Evolutionary conservation across 1,284 basidiomycete genomes (phyloP).

Genomic region (Kalmanozyma brasiliensis): DNA sequence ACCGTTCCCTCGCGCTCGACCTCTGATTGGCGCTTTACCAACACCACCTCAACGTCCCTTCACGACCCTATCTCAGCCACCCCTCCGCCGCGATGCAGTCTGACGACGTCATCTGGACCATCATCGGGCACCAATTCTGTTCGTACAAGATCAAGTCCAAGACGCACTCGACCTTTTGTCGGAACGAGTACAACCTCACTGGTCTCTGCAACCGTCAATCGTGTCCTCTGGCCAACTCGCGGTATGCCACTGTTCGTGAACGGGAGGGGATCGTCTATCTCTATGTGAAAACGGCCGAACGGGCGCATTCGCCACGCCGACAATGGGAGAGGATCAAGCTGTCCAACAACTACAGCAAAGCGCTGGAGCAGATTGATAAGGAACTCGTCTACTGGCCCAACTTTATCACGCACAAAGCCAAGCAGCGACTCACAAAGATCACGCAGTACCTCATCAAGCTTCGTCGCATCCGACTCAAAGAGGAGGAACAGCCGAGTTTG

Average conservation of each 20-base stretch:
- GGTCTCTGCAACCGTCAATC: conserved; percentile 96
- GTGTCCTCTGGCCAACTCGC: conserved; percentile 94
- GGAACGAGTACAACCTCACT: conserved; percentile 98
- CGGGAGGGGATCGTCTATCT: conserved; percentile 92
- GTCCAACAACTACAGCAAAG: conserved; percentile 92
- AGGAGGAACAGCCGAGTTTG: conserved; percentile 83
- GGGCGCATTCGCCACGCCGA: conserved; percentile 91
- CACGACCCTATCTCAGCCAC: too few relatives aligned
- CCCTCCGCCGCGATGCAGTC: conserved; percentile 57
- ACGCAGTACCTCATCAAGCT: conserved; percentile 99
- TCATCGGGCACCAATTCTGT: conserved; percentile 66
- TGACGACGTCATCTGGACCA: conserved; percentile 67
- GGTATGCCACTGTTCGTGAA: conserved; percentile 96
- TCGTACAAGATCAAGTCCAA: conserved; percentile 67
- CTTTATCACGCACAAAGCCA: conserved; percentile 97
- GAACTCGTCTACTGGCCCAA: conserved; percentile 98
- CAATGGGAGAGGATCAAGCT: conserved; percentile 98
- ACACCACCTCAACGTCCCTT: too few relatives aligned
- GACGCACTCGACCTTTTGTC: conserved; percentile 81
- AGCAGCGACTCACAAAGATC: conserved; percentile 98
- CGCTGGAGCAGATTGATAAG: conserved; percentile 81
- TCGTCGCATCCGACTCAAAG: conserved; percentile 84
- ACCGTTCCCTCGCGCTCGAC: too few relatives aligned
- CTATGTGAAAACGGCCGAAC: conserved; percentile 98
- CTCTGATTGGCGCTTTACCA: too few relatives aligned